Base-by-base conservation (phyloP, 1,284 basidiomycete genomes). In the Irpex sp. region DNA sequence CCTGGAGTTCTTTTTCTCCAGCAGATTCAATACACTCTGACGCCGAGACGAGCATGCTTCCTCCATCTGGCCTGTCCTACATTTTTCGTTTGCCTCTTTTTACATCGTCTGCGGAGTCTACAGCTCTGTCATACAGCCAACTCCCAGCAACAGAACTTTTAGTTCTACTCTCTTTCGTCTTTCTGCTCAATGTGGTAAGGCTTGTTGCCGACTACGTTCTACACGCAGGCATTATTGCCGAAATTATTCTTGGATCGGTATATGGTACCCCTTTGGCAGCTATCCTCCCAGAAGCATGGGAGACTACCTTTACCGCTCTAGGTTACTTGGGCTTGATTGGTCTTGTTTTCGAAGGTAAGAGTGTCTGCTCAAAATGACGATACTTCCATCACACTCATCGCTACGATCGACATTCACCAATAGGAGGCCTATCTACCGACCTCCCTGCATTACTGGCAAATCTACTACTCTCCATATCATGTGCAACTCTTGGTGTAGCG, bases 311-410 rank as follows among this genome's bases (percentile, higher is more conserved):
- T 59, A 75, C 79, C 5, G 71, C 72, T 0, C 53, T 85, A 5
- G 83, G 83, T 0, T 84, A 84, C 66, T 63, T 84, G 0, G 84
- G 83, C 1, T 71, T 86, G 13, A 72, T 85, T n/a, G 70, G 83
- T 5, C 74, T 85, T 53, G 80, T 86, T 2, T 82, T 83, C 62
- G 78, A 83, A 74, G 82, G 82, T 76, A 58, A 64, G 71, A 61
- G 53, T 57, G 19, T 17, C 6, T 51, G 39, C 39, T 46, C 11
- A 46, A 4, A 11, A 37, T 35, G 11, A 15, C 3, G 8, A 21
- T 54, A 37, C n/a, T 26, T 46, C 37, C 37, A 13, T 17, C 50
- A n/a, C 53, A 36, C 8, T 33, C 49, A 47, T 57, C 36, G 13
- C 15, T 9, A 9, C 53, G 15, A 17, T 33, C 31, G 1, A 33